These are phyloP conservation scores for Davidsoniella virescens DNA, from an alignment of 2,329 filamentous ascomycete genomes.

Conservation along the genomic window DNA sequence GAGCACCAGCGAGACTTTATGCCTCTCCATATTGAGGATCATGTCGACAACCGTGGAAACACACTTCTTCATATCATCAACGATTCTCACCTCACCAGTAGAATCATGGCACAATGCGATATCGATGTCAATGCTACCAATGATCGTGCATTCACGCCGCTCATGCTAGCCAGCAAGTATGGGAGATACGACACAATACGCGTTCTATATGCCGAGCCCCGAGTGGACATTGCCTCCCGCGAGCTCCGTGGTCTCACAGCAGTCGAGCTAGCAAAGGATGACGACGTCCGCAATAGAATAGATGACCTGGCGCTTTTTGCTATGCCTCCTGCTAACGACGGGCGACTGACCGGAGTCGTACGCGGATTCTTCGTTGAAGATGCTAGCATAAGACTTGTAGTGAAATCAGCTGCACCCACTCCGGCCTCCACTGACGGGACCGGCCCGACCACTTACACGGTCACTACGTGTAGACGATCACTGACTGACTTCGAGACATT, in stretches of 20 bases:
- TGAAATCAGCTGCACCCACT: slow-evolving; percentile 84
- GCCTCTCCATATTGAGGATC: slow-evolving; percentile 79
- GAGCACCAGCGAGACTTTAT: slow-evolving; percentile 58
- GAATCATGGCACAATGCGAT: slow-evolving; percentile 70
- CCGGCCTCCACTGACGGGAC: slow-evolving; percentile 32
- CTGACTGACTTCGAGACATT: slow-evolving; percentile 84
- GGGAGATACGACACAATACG: slow-evolving; percentile 87
- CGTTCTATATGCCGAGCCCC: slow-evolving; percentile 68
- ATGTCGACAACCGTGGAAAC: slow-evolving; percentile 84
- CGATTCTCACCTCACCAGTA: slow-evolving; percentile 58
- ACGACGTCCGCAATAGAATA: slow-evolving; percentile 90
- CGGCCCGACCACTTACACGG: slow-evolving; percentile 68
- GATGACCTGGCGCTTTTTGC: slow-evolving; percentile 83
- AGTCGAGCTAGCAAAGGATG: slow-evolving; percentile 92
- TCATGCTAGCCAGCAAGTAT: slow-evolving; percentile 99
- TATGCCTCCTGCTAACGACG: slow-evolving; percentile 52
- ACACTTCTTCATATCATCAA: slow-evolving; percentile 92
- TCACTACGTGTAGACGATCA: slow-evolving; percentile 84
- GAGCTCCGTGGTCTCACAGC: slow-evolving; percentile 82
- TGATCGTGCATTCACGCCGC: slow-evolving; percentile 81
- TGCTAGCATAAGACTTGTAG: slow-evolving; percentile 75
- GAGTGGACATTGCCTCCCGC: slow-evolving; percentile 71
- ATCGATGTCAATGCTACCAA: slow-evolving; percentile 94
- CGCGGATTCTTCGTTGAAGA: slow-evolving; percentile 96
- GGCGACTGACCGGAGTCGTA: slow-evolving; percentile 80